A percentile compares a stretch with the other conserved stretches of the same genome.
phyloP scores from a whole-genome alignment of 164 flowering plant genomes.

The Warburgia ugandensis region DNA sequence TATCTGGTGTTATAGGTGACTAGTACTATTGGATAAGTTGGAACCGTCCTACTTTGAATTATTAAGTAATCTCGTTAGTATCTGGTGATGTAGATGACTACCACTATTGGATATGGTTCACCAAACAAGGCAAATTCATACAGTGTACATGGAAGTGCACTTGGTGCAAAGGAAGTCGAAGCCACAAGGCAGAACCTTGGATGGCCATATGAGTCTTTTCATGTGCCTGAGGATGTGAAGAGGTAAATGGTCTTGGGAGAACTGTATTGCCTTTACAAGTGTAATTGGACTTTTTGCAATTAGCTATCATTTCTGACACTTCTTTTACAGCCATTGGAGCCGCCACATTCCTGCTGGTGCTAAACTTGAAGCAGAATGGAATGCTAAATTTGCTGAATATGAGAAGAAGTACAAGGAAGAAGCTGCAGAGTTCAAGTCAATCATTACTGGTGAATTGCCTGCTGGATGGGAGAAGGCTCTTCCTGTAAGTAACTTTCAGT shows the following conservation, averaged over 20 bases:
- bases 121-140: slow-evolving; percentile 96
- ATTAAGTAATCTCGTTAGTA: no score
- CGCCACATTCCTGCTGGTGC: slow-evolving; percentile 78
- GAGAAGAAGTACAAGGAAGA: slow-evolving; percentile 88
- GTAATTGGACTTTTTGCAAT: not conserved
- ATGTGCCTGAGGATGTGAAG: slow-evolving; percentile 92
- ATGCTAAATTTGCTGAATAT: slow-evolving; percentile 80
- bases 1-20: no score
- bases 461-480: slow-evolving; percentile 98
- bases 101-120: slow-evolving; percentile 96
- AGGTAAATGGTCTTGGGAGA: slow-evolving; percentile 31
- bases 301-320: no score
- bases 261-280: not conserved
- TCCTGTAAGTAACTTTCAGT: slow-evolving; percentile 53
- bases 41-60: no score
- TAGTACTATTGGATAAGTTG: no score
- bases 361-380: slow-evolving; percentile 92
- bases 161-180: slow-evolving; percentile 95
- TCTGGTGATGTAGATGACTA: no score
- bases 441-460: slow-evolving; percentile 64
- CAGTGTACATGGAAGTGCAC: slow-evolving; percentile 89
- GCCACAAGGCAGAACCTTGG: slow-evolving; percentile 93
- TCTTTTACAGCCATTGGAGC: slow-evolving; percentile 78
- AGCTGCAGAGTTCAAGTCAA: slow-evolving; percentile 71
- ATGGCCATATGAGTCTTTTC: slow-evolving; percentile 93